Percentiles rank a stretch among this genome's conserved stretches.
phyloP scores from a whole-genome alignment of 805 yeast species.

The Candida nitratophila region DNA sequence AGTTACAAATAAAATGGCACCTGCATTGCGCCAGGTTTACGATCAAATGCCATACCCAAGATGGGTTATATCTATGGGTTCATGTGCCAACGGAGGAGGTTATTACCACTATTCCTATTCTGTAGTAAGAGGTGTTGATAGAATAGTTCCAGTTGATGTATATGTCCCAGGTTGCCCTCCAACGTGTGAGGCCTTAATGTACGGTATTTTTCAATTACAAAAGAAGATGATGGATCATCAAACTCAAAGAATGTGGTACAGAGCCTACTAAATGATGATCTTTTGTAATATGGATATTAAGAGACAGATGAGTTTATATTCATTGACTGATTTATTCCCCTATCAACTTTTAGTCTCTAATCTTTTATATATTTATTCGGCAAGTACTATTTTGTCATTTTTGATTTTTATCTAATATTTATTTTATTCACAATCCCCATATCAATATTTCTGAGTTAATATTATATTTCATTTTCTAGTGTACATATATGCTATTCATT shows the following conservation, averaged over 20 bases:
- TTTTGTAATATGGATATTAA: too few relatives aligned
- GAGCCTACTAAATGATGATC: slow-evolving; percentile 37
- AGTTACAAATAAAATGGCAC: slow-evolving; percentile 88
- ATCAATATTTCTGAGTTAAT: not conserved
- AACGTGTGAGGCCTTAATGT: slow-evolving; percentile 84
- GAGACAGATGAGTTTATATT: too few relatives aligned
- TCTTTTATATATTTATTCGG: not conserved
- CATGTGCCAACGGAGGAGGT: slow-evolving; percentile 93
- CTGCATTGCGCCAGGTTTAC: slow-evolving; percentile 85
- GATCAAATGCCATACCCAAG: slow-evolving; percentile 94
- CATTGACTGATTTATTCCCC: too few relatives aligned
- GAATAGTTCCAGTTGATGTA: slow-evolving; percentile 82
- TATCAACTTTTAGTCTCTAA: too few relatives aligned
- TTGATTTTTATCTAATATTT: too few relatives aligned
- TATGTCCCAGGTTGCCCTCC: slow-evolving; percentile 95
- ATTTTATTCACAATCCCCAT: not conserved
- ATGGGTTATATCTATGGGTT: slow-evolving; percentile 93
- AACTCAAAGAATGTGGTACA: slow-evolving; percentile 82
- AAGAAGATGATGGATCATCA: slow-evolving; percentile 82
- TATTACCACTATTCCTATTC: slow-evolving; percentile 86
- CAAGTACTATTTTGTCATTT: too few relatives aligned
- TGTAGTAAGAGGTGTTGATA: slow-evolving; percentile 85
- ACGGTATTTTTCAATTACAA: slow-evolving; percentile 83
- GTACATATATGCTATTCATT: too few relatives aligned
- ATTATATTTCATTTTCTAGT: too few relatives aligned